Evolutionary conservation across 1,139 yeast species (phyloP), one percentile per base, ranked within the genome.

Genomic region (Geotrichum klebahnii): DNA sequence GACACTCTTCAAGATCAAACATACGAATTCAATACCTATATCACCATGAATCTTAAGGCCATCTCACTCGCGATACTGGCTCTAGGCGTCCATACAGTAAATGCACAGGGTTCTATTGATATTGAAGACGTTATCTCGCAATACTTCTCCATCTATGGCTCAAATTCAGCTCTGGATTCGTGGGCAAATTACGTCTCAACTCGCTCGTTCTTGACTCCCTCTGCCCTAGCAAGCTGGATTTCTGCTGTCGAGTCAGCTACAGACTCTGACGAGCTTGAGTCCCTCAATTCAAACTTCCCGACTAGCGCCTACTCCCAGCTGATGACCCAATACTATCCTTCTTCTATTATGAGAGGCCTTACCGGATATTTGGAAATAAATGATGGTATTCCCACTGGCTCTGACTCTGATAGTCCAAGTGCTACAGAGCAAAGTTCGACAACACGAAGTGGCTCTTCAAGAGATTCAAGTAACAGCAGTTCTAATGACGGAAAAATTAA

Each of bases 111-210:
- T 5, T 29, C 22, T n/a, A 9, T 16, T 3, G 24, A 16, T 14
- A 22, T 38, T 14, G 31, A n/a, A 9, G 5, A 23, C 29, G 16
- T 14, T 14, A 38, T 38, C 16, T 17, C 42, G n/a, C 22, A 17
- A 3, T 28, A 20, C 5, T 8, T 14, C 12, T 24, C 29, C 42
- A 12, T 17, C 16, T 42, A 42, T 12, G 45, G 45, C 31, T 12
- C 31, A 20, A 42, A 32, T 20, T n/a, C 45, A 12, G 45, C n/a
- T 8, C 26, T 22, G 19, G 17, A 33, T 5, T 19, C 45, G n/a
- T 31, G 26, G 24, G 23, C 22, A 16, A 28, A 32, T 3, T 42
- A 42, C 12, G 26, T 32, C 22, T 32, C 45, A 6, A 42, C 45
- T 3, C 45, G 32, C 19, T 12, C 16, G 10, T 42, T 42, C 22